These are phyloP conservation scores for Melaleuca alternifolia DNA, from an alignment of 345 rosid genomes.

Conservation along the genomic window DNA sequence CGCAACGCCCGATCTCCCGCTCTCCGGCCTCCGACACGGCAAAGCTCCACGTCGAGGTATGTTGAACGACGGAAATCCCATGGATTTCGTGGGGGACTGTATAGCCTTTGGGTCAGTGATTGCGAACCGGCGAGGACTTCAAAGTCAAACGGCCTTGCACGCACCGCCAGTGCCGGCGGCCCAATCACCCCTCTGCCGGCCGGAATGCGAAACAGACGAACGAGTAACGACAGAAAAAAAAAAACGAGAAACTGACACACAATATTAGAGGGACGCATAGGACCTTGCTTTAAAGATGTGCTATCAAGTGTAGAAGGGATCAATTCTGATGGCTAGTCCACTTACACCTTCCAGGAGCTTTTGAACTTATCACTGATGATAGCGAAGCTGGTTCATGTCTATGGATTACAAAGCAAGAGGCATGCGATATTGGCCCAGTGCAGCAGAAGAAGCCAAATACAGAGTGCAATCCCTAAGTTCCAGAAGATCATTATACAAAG, in stretches of 20 bases:
- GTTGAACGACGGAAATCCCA: too few relatives aligned
- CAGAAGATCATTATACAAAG: conserved; percentile 16
- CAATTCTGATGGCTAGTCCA: not conserved
- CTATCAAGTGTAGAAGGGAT: not conserved
- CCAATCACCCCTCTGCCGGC: not conserved
- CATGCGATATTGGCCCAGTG: conserved; percentile 86
- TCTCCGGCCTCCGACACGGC: too few relatives aligned
- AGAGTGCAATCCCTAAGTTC: conserved; percentile 29
- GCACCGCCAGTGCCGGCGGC: not conserved
- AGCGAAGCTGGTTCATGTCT: conserved; percentile 83
- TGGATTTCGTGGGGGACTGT: too few relatives aligned
- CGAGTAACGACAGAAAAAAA: not conserved
- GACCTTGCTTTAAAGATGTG: not conserved
- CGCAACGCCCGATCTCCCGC: too few relatives aligned
- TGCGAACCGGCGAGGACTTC: too few relatives aligned
- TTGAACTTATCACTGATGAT: conserved; percentile 78
- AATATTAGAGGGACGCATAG: not conserved
- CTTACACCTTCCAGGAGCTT: conserved; percentile 43
- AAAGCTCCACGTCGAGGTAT: too few relatives aligned
- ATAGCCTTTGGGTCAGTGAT: too few relatives aligned
- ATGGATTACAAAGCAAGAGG: conserved; percentile 89
- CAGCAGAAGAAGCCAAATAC: conserved; percentile 63
- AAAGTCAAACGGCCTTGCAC: too few relatives aligned
- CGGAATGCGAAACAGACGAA: too few relatives aligned
- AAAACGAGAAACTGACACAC: not conserved